Percentiles rank a stretch among this genome's conserved stretches.
Evolutionary conservation across 1,284 basidiomycete species (phyloP).

Genomic region (Apiotrichum veenhuisii): DNA sequence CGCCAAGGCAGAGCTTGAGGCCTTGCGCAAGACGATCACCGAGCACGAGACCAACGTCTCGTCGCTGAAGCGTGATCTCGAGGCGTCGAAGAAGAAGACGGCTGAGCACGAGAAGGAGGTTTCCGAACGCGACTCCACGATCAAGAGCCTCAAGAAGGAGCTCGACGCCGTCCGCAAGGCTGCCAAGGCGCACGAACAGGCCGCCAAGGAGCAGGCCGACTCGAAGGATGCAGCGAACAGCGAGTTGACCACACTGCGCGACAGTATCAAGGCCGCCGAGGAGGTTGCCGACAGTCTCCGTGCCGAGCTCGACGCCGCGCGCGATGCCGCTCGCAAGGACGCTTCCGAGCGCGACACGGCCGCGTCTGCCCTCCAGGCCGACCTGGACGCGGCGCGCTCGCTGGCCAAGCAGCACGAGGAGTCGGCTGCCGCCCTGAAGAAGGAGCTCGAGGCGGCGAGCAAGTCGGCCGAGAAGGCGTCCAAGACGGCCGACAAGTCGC

Average conservation of each 20-base stretch:
- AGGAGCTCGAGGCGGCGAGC: constrained; percentile 7
- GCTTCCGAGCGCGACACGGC: constrained; percentile 7
- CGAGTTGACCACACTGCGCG: constrained; percentile 4
- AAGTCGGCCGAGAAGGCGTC: background rate
- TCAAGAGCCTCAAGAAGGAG: constrained; percentile 8
- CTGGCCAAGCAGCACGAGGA: constrained; percentile 8
- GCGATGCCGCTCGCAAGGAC: constrained; percentile 5
- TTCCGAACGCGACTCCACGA: constrained; percentile 4
- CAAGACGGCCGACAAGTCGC: background rate
- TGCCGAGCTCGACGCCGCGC: background rate
- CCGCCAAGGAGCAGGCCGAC: constrained; percentile 2
- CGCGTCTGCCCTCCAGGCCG: background rate
- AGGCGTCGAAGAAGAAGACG: constrained; percentile 10
- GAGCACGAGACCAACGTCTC: constrained; percentile 6
- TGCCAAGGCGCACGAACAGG: constrained; percentile 6
- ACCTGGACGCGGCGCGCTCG: constrained; percentile 1
- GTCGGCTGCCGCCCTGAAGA: background rate
- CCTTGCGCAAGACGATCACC: background rate
- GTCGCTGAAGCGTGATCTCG: constrained; percentile 9
- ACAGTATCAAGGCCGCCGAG: constrained; percentile 2
- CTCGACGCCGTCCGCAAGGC: background rate
- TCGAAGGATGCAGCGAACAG: background rate
- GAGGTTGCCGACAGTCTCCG: constrained; percentile 8
- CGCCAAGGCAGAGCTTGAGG: constrained; percentile 6
- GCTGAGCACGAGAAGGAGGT: constrained; percentile 7